Base-by-base conservation (phyloP, 208 protist genomes). In the Trypanosoma cruzi region DNA sequence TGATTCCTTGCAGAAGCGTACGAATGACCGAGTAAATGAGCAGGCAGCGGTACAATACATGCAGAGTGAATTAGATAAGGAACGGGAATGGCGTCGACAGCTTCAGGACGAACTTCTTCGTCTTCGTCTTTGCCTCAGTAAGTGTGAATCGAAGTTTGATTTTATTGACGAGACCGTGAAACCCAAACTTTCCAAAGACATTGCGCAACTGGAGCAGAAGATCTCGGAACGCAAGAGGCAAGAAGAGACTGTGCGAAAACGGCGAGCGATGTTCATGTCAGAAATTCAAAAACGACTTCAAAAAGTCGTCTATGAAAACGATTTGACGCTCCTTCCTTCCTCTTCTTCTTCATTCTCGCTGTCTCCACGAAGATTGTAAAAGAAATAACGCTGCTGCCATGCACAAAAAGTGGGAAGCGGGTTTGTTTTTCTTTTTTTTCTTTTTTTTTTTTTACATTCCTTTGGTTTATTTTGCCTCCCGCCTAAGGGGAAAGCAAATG, bases 81-180 rank as follows among this genome's bases (percentile, higher is more conserved):
- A 73, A 50, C 60, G 55, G 26, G 57, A 72, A 52, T 49, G 34
- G 18, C 65, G 66, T 10, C 50, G 68, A 14, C 48, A 65, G 31
- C 54, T 71, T 18, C 65, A 78, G 28, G 56, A 73, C 24, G 63
- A 78, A 37, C 24, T 83, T 10, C 22, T 55, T 26, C 65, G 61
- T 58, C 63, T 86, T 31, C 58, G 73, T 26, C n/a, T 65, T 32
- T 60, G 46, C 22, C 22, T 80, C 13, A 63, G 71, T 16, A 68
- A 79, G 28, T 82, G 75, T 61, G 77, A 86, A 56, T 56, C 71
- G 26, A 78, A 68, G 60, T 64, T 81, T 46, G 58, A 46, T 2
- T 68, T 82, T 46, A 71, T 86, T 70, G 72, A 79, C 34, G 32
- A 76, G 31, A 75, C 73, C 31, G 53, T 86, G 34, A 73, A 75